Percentiles rank a stretch among this genome's conserved stretches.
phyloP scores from a whole-genome alignment of 1,284 basidiomycete species.

The Ustilago tritici region DNA sequence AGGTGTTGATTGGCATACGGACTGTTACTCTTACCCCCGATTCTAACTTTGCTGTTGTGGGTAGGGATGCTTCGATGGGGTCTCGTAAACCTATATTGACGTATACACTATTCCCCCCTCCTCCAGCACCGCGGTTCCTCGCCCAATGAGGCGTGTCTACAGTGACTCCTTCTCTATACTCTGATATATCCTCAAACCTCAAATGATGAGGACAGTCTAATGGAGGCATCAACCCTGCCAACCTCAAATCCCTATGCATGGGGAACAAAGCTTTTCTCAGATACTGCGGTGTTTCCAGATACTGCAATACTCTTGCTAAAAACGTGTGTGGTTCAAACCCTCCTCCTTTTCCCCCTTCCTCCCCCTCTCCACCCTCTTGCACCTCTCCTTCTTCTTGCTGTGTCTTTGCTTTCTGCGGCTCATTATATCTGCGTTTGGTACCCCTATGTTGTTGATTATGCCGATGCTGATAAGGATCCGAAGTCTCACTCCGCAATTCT shows the following conservation, averaged over 20 bases:
- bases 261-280: conserved; percentile 67
- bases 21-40: conserved; percentile 63
- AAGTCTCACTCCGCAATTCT: conserved; percentile 14
- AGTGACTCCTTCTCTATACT: conserved; percentile 66
- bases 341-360: conserved; percentile 4
- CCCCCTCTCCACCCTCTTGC: conserved; percentile 1
- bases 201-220: conserved; percentile 69
- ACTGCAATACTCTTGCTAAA: conserved; percentile 65
- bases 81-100: conserved; percentile 66
- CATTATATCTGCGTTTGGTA: conserved; percentile 9
- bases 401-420: conserved; percentile 2
- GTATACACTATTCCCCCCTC: conserved; percentile 27
- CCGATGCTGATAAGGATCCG: conserved; percentile 32
- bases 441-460: conserved; percentile 30
- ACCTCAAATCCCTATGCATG: conserved; percentile 66
- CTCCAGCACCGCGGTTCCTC: neutral
- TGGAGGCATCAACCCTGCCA: conserved; percentile 68
- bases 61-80: conserved; percentile 46
- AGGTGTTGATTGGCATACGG: conserved; percentile 34
- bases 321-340: conserved; percentile 61
- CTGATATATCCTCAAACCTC: conserved; percentile 60
- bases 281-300: conserved; percentile 70
- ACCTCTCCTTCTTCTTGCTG: conserved; percentile 3
- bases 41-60: conserved; percentile 13
- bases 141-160: conserved; percentile 52